Percentiles rank a stretch among this genome's conserved stretches.
Conservation (phyloP, 441 rosid species). For the Populus hybrid region DNA sequence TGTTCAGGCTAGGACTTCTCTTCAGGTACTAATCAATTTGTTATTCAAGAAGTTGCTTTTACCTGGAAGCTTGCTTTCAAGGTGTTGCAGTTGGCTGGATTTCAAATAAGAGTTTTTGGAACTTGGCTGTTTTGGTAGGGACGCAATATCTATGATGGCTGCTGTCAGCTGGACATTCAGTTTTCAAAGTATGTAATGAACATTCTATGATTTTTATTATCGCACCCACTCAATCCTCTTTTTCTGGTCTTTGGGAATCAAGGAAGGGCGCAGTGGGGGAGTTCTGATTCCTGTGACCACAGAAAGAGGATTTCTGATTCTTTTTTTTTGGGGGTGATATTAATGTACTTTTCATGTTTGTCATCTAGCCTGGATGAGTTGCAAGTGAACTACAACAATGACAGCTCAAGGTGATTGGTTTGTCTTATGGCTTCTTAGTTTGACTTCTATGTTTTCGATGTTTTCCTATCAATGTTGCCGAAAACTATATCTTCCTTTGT, state of each 20-base stretch:
- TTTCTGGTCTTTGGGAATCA: background rate
- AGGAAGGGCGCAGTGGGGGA: background rate
- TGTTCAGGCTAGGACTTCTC: constrained; percentile 75
- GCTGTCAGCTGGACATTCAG: constrained; percentile 99
- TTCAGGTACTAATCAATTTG: constrained; percentile 54
- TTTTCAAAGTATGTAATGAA: constrained; percentile 72
- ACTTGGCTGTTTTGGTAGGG: constrained; percentile 48
- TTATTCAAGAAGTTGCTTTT: background rate
- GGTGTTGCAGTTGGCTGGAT: constrained; percentile 9
- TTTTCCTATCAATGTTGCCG: background rate
- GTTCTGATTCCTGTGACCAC: background rate
- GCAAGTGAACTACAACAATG: constrained; percentile 98
- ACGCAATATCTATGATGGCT: constrained; percentile 95
- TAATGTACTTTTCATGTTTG: constrained; percentile 24
- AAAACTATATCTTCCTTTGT: constrained; percentile 12
- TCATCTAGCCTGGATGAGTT: constrained; percentile 84
- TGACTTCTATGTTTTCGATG: background rate
- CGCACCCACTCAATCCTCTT: background rate
- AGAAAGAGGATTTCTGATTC: background rate
- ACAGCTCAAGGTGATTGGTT: constrained; percentile 74
- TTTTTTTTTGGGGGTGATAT: background rate
- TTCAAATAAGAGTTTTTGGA: constrained; percentile 13
- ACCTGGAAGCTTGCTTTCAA: constrained; percentile 1
- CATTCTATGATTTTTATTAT: constrained; percentile 8
- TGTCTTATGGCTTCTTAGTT: constrained; percentile 2